Base-by-base conservation (phyloP, 2,329 filamentous ascomycete species). In the Stagonosporopsis vannaccii region DNA sequence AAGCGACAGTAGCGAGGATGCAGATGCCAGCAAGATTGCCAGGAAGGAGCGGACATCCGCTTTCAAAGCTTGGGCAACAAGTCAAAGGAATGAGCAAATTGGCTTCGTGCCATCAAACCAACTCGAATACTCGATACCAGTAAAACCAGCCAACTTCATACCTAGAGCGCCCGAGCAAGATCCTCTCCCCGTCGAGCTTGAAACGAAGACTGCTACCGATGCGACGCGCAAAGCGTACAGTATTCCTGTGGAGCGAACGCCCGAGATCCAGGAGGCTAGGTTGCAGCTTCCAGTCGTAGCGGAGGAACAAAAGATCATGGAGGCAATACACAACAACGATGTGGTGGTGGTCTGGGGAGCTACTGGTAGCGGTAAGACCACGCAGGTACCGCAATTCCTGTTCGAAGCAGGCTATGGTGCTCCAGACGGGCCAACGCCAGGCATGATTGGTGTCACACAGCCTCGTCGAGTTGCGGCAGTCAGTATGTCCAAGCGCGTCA, bases 231-330 rank as follows among this genome's bases (percentile, higher is more conserved):
- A 93, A 69, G 90, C 89, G 0, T 93, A 87, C 72, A 89, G 87
- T 58, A 88, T 97, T 1, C 76, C 85, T 1, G 87, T 97, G 2
- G 79, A 85, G 35, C 86, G 95, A 54, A 79, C 85, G 0, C 79
- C 87, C 5, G 88, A 90, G 17, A 90, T 98, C 20, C 91, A 97
- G 72, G 85, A 88, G 43, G 86, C 88, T 11, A 87, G 95, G 12
- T 76, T 96, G 42, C 86, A 90, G 52, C 82, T 99, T 15, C 95
- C 95, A 0, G 91, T 99, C 1, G 92, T 98, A 1, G 91, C 91
- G 1, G 93, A 98, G 74, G 95, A 99, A 75, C 95, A 99, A 72
- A 92, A 90, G 69, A 93, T 99, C 26, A 98, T 99, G 93, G 95
- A 99, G 77, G 92, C 93, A 1, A 92, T 99, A 44, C 90, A 97